phyloP scores from a whole-genome alignment of 805 yeast genomes.

The Yarrowia keelungensis region DNA sequence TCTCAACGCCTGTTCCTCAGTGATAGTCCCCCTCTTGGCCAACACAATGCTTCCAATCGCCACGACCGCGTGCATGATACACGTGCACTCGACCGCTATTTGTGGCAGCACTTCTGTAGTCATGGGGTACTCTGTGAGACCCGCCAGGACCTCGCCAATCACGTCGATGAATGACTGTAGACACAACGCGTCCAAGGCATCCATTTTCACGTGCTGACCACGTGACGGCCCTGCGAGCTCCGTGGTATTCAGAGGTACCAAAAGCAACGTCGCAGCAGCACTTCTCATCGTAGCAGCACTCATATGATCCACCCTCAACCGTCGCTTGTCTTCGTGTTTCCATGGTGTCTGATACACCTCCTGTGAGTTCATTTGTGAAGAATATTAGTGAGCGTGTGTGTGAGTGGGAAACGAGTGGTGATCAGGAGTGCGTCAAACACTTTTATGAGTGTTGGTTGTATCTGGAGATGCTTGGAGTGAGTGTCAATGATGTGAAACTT shows the following conservation, averaged over 20 bases:
- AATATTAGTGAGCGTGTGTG: background rate
- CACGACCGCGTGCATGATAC: slow-evolving; percentile 36
- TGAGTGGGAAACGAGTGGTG: background rate
- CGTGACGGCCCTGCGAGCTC: slow-evolving; percentile 17
- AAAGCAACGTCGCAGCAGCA: slow-evolving; percentile 11
- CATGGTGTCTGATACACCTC: background rate
- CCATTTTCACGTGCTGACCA: slow-evolving; percentile 24
- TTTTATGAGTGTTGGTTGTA: too few relatives aligned
- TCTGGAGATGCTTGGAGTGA: too few relatives aligned
- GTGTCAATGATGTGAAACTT: background rate
- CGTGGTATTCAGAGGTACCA: slow-evolving; percentile 26
- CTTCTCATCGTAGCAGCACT: background rate
- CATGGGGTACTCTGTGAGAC: slow-evolving; percentile 35
- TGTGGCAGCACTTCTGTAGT: slow-evolving; percentile 29
- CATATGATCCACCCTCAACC: slow-evolving; percentile 18
- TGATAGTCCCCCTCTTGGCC: slow-evolving; percentile 27
- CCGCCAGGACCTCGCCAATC: slow-evolving; percentile 14
- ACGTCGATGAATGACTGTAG: slow-evolving; percentile 30
- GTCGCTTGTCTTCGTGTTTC: slow-evolving; percentile 24
- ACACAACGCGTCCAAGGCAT: slow-evolving; percentile 21
- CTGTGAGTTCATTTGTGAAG: slow-evolving; percentile 3
- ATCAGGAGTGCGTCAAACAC: too few relatives aligned
- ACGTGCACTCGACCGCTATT: slow-evolving; percentile 23
- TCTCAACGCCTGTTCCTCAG: slow-evolving; percentile 25
- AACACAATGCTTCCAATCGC: slow-evolving; percentile 22